A percentile compares a stretch with the other conserved stretches of the same genome.
Evolutionary conservation across 2,329 filamentous ascomycete species (phyloP).

Genomic region (Cylindrodendrum hubeiense): DNA sequence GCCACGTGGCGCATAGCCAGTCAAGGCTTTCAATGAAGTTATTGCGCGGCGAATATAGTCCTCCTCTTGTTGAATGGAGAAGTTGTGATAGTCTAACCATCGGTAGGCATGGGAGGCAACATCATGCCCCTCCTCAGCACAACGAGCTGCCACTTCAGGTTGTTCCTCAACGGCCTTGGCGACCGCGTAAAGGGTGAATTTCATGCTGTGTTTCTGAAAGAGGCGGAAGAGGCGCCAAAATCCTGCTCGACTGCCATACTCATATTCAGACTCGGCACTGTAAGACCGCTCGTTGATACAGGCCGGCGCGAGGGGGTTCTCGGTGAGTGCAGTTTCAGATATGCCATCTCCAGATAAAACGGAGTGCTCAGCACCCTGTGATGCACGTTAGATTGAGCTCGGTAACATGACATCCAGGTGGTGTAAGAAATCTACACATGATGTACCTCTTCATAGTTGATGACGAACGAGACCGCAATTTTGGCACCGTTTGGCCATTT

Average conservation of each 20-base stretch:
- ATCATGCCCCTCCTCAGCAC: constrained; percentile 55
- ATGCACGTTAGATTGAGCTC: no score
- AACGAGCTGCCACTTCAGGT: constrained; percentile 53
- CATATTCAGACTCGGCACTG: constrained; percentile 10
- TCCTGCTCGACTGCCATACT: constrained; percentile 22
- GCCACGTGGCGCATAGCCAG: neutral
- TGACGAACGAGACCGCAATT: constrained; percentile 1
- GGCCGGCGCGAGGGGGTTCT: no score
- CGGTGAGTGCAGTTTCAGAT: no score
- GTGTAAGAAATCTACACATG: no score
- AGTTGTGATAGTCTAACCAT: constrained; percentile 58
- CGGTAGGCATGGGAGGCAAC: constrained; percentile 55
- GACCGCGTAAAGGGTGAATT: constrained; percentile 57
- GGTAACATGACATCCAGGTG: no score
- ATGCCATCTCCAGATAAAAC: no score
- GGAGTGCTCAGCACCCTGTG: no score
- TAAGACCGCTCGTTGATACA: no score
- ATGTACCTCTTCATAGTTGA: no score
- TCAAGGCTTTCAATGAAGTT: neutral
- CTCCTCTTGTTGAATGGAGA: constrained; percentile 51
- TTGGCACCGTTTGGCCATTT: neutral
- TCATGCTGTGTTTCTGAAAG: constrained; percentile 56
- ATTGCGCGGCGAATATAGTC: constrained; percentile 52
- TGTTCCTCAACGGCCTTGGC: constrained; percentile 55
- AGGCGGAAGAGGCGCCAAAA: constrained; percentile 55